These are phyloP conservation scores for Chaetomium cochliodes DNA, from an alignment of 495 filamentous ascomycete species.

Conservation along the genomic window DNA sequence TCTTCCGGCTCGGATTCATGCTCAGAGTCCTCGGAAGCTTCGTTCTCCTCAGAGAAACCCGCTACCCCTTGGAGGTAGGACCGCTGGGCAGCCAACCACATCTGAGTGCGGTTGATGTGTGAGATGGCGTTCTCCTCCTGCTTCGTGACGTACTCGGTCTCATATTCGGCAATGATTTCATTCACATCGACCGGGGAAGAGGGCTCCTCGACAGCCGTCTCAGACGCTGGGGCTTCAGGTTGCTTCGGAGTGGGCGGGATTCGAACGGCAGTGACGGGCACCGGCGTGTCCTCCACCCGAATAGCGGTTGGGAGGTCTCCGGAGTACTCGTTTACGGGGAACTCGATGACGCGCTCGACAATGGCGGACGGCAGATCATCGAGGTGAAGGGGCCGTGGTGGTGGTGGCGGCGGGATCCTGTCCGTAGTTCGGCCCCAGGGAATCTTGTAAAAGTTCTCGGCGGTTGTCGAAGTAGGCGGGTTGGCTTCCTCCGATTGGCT, in stretches of 20 bases:
- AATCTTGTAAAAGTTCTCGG: conserved; percentile 78
- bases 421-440: conserved; percentile 59
- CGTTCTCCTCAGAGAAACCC: conserved; percentile 44
- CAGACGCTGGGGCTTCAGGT: conserved; percentile 35
- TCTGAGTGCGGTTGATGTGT: conserved; percentile 72
- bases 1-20: conserved; percentile 29
- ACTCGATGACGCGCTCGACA: conserved; percentile 67
- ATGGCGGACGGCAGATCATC: conserved; percentile 43
- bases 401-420: conserved; percentile 34
- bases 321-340: conserved; percentile 46
- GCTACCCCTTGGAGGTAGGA: conserved; percentile 72
- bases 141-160: conserved; percentile 65
- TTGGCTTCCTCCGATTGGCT: conserved; percentile 45
- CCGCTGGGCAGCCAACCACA: conserved; percentile 80
- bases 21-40: conserved; percentile 32
- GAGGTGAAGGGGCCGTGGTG: conserved; percentile 38
- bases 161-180: conserved; percentile 63
- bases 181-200: conserved; percentile 44
- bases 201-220: conserved; percentile 36
- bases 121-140: conserved; percentile 62
- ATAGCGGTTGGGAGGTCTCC: conserved; percentile 69
- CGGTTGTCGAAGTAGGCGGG: conserved; percentile 72
- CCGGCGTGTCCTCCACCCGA: conserved; percentile 36
- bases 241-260: conserved; percentile 28
- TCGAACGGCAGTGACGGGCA: conserved; percentile 33